These are phyloP conservation scores for Candolleomyces aberdarensis DNA, from an alignment of 768 basidiomycete genomes.

Conservation along the genomic window DNA sequence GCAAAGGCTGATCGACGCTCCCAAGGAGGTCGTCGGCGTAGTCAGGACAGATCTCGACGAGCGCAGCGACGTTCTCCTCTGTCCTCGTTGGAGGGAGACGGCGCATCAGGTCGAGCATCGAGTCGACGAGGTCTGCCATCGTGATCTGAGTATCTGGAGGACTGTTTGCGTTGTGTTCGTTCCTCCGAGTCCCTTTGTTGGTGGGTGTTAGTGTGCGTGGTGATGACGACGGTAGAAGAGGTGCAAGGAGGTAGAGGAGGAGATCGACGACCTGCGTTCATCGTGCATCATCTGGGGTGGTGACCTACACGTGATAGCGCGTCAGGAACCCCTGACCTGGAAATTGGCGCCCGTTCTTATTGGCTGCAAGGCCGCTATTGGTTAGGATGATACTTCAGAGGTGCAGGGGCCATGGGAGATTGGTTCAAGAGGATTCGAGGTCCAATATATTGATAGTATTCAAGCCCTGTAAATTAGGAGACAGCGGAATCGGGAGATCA, in stretches of 20 bases:
- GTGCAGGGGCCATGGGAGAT: too few relatives aligned
- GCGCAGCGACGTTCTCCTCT: conserved; percentile 80
- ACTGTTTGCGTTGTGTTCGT: not conserved
- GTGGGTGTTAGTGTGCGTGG: too few relatives aligned
- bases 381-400: too few relatives aligned
- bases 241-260: not conserved
- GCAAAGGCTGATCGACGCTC: conserved; percentile 92
- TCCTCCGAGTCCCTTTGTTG: too few relatives aligned
- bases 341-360: not conserved
- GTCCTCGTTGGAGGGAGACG: conserved; percentile 91
- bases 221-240: not conserved
- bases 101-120: conserved; percentile 94
- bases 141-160: conserved; percentile 5
- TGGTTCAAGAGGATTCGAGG: too few relatives aligned
- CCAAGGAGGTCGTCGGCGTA: conserved; percentile 93
- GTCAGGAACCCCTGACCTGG: not conserved
- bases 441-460: too few relatives aligned
- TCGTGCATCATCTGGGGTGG: not conserved
- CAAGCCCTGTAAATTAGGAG: too few relatives aligned
- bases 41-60: conserved; percentile 85
- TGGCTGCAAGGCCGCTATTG: too few relatives aligned
- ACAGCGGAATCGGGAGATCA: too few relatives aligned
- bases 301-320: not conserved
- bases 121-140: conserved; percentile 81
- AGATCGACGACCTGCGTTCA: not conserved